Evolutionary conservation across 2,329 filamentous ascomycete species (phyloP).

Genomic region (Cercospora canescens): DNA sequence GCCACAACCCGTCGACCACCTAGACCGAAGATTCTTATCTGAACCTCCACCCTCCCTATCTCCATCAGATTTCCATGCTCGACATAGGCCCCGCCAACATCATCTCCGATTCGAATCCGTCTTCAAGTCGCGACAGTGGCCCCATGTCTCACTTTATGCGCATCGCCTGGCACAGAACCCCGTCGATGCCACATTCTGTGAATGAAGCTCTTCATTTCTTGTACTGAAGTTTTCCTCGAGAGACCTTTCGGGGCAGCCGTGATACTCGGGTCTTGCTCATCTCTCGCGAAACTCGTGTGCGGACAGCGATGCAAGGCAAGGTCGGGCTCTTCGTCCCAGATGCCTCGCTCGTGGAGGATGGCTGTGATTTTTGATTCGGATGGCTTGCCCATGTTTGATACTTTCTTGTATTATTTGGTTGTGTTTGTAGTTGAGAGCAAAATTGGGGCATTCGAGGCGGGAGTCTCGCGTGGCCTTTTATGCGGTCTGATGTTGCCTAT

Average conservation of each 20-base stretch:
- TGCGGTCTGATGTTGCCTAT: not conserved
- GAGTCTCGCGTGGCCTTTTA: not conserved
- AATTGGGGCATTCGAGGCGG: not conserved
- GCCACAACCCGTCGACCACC: not conserved
- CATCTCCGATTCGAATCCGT: not conserved
- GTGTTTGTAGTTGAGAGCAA: not conserved
- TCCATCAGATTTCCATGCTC: not conserved
- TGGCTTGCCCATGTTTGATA: not conserved
- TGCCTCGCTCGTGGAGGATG: not conserved
- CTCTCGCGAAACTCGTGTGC: constrained; percentile 1
- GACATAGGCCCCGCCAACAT: too few relatives aligned
- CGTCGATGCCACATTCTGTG: not conserved
- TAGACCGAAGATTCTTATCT: not conserved
- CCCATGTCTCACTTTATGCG: not conserved
- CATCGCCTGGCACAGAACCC: not conserved
- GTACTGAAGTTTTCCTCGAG: not conserved
- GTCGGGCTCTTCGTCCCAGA: not conserved
- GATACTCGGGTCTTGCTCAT: not conserved
- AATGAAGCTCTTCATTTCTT: not conserved
- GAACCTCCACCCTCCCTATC: not conserved
- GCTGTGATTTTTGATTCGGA: not conserved
- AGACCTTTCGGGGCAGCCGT: not conserved
- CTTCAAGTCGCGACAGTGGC: not conserved
- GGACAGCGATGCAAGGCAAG: not conserved
- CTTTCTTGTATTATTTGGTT: not conserved